Base-by-base conservation (phyloP, 768 basidiomycete species). In the Coprinopsis strossmayeri region DNA sequence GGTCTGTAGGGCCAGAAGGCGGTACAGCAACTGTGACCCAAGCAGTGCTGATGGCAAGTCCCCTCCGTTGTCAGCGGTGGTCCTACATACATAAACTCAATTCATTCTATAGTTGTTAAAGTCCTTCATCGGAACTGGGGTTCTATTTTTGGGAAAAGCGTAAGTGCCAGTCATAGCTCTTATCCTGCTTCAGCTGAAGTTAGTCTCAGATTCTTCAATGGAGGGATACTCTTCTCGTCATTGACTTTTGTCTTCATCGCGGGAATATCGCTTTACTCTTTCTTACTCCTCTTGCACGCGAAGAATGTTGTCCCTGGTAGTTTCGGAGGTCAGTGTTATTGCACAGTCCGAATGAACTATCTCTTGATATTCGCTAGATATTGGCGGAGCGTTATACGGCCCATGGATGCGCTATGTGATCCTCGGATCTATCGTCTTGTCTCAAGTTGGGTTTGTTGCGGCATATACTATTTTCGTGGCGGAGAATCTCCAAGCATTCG, bases 381-480 rank as follows among this genome's bases (percentile, higher is more conserved):
- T 99, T 48, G 96, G 96, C 24, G 96, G 96, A 1, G 65, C 76
- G 0, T 69, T 99, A 7, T 98, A 96, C 58, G 96, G 96, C 1
- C 80, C 82, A 12, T 91, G 85, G 83, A 91, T 99, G 90, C 84
- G 96, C 38, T 82, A 87, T 52, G 69, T 82, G 12, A 97, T 99
- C 59, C 78, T 99, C 5, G 72, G 71, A 2, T 93, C 91, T 13
- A 95, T 99, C 59, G 74, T 86, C 0, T 61, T 94, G 20, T 97
- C 95, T 1, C 96, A 93, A 62, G 69, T 94, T 28, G 91, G 91
- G 34, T 94, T 93, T 64, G 87, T 88, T 38, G 61, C 80, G 27
- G 93, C 93, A 11, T 99, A 99, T 64, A 91, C 85, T 13, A 96
- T 98, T 62, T 98, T 97, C 63, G 91, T 97, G 35, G 86, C 94